Base-by-base conservation (phyloP, 805 yeast genomes). In the Yamadazyma sp. region DNA sequence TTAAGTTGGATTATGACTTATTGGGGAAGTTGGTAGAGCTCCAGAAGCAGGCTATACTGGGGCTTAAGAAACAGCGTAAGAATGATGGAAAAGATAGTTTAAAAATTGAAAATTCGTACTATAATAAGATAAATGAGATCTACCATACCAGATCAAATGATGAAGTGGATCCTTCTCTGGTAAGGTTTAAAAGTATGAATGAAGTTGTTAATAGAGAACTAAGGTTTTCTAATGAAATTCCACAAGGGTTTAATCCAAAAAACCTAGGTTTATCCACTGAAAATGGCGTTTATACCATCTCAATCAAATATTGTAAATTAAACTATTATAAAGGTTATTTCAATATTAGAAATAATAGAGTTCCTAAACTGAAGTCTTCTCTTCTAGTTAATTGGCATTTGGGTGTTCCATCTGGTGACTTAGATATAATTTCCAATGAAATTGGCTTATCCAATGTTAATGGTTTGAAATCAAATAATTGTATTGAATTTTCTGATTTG, bases 91-190 rank as follows among this genome's bases (percentile, higher is more conserved):
- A 27, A 8, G 21, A 18, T 11, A 29, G 28, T 5, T 22, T 52
- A 22, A 33, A 35, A 14, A 49, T 52, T 19, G 53, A 39, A 22
- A 49, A 48, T 28, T 35, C 45, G 22, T 36, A 41, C 17, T 48
- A 44, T 24, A 21, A 37, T n/a, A 48, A 47, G 17, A 33, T 49
- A 15, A 41, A 45, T 30, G 37, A 42, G 12, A 18, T 31, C 23
- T 40, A 38, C 17, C 48, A 43, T 19, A 28, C n/a, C 14, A 15
- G 13, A 17, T 26, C 18, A 12, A 23, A 30, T 25, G 40, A 41
- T 16, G 43, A 32, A 5, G 7, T 16, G 4, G 33, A 40, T 22
- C 25, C 30, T 1, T 16, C 23, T 8, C 45, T 39, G 43, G 16
- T 36, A 14, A 27, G 30, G 16, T 44, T 13, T 25, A 35, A 36